Conservation (phyloP, 2,329 filamentous ascomycete genomes). For the Ophiocordyceps australis region DNA sequence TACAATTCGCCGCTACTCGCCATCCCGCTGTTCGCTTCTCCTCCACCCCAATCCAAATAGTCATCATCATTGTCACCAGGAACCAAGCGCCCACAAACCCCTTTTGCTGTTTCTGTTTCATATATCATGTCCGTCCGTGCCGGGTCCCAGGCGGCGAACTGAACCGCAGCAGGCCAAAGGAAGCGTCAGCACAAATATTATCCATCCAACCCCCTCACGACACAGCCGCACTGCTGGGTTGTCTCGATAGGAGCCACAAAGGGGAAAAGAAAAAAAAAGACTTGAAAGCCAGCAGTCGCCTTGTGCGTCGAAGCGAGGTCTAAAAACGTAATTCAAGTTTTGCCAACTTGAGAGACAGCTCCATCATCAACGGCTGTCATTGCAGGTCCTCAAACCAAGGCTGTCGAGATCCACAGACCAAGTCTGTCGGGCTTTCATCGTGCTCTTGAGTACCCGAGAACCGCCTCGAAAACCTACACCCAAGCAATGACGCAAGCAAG, state of each 20-base stretch:
- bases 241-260: constrained; percentile 11
- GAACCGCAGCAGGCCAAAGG: constrained; percentile 3
- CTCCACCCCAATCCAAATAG: constrained; percentile 1
- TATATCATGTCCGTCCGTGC: no score
- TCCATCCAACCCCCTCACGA: constrained; percentile 7
- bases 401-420: constrained; percentile 8
- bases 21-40: no score
- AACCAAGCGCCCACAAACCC: background rate
- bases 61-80: background rate
- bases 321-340: constrained; percentile 21
- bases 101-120: no score
- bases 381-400: constrained; percentile 7
- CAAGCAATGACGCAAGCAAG: no score
- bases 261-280: constrained; percentile 20
- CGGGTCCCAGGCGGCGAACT: constrained; percentile 1
- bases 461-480: no score
- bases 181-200: constrained; percentile 4
- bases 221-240: constrained; percentile 8
- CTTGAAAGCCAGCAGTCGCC: no score
- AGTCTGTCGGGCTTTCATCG: constrained; percentile 9
- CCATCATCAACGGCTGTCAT: background rate
- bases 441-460: no score
- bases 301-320: constrained; percentile 32
- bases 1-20: no score
- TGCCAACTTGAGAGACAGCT: constrained; percentile 14